Conservation (phyloP, 345 rosid species). For the Lepidium didymum region DNA sequence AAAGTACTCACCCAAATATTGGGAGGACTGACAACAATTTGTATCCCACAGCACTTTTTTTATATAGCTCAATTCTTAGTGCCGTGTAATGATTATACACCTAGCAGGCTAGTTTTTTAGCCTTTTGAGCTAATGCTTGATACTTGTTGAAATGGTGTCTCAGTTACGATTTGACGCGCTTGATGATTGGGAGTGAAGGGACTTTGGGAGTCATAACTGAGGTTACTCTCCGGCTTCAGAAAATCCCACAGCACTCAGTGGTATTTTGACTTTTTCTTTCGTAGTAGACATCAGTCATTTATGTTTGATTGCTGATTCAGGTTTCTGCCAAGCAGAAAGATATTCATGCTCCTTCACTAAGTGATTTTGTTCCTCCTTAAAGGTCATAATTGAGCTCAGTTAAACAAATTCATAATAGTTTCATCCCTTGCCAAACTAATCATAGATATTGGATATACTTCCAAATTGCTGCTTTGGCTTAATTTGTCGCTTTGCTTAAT, state of each 20-base stretch:
- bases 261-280: constrained; percentile 34
- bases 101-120: neutral
- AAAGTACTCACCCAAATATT: no score
- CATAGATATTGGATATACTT: neutral
- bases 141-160: constrained; percentile 1
- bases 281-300: neutral
- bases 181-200: constrained; percentile 93
- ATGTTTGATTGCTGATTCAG: neutral
- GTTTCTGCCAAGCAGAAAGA: neutral
- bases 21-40: no score
- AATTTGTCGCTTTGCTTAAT: neutral
- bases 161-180: constrained; percentile 90
- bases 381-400: neutral
- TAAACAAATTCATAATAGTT: neutral
- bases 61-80: neutral
- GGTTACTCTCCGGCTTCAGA: constrained; percentile 85
- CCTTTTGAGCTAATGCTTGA: neutral
- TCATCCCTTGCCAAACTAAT: neutral
- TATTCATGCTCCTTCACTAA: neutral
- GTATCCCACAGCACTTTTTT: no score
- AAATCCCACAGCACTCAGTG: constrained; percentile 87
- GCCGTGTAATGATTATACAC: neutral
- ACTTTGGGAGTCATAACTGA: constrained; percentile 85
- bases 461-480: neutral
- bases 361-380: neutral